Evolutionary conservation across 257 asterid species (phyloP).

Genomic region (Solanum rostratum): DNA sequence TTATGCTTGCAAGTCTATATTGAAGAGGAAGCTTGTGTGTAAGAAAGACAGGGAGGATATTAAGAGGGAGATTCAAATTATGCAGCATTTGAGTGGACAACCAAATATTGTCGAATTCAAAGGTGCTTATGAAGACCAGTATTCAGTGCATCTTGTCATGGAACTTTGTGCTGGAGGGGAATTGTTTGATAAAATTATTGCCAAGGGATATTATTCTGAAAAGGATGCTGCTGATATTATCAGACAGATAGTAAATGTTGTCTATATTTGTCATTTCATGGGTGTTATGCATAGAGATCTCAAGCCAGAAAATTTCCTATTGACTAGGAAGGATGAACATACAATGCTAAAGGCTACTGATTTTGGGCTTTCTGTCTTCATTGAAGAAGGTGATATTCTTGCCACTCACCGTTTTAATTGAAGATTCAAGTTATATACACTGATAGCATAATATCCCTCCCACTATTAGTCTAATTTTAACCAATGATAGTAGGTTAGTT

Average conservation of each 20-base stretch:
- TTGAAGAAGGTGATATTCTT: slow-evolving; percentile 57
- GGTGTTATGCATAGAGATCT: slow-evolving; percentile 95
- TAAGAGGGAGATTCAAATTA: slow-evolving; percentile 68
- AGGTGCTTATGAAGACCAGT: slow-evolving; percentile 76
- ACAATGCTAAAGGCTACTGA: slow-evolving; percentile 74
- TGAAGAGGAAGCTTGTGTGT: slow-evolving; percentile 71
- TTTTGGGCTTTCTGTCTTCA: slow-evolving; percentile 81
- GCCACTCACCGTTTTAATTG: not conserved
- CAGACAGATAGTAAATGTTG: slow-evolving; percentile 80
- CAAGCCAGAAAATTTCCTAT: slow-evolving; percentile 85
- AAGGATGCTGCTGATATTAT: slow-evolving; percentile 62
- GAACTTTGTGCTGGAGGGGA: slow-evolving; percentile 86
- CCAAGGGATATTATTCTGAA: slow-evolving; percentile 75
- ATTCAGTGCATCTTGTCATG: slow-evolving; percentile 67
- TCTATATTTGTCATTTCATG: slow-evolving; percentile 76
- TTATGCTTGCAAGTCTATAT: slow-evolving; percentile 67
- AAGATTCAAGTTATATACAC: not conserved
- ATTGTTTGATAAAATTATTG: slow-evolving; percentile 72
- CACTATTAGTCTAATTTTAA: not conserved
- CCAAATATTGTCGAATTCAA: slow-evolving; percentile 70
- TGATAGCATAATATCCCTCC: not conserved
- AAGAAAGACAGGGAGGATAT: slow-evolving; percentile 69
- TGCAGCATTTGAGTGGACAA: slow-evolving; percentile 86
- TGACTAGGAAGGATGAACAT: slow-evolving; percentile 53
- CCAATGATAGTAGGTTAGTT: not conserved